phyloP scores from a whole-genome alignment of 1,284 basidiomycete genomes.

The Ganoderma leucocontextum region DNA sequence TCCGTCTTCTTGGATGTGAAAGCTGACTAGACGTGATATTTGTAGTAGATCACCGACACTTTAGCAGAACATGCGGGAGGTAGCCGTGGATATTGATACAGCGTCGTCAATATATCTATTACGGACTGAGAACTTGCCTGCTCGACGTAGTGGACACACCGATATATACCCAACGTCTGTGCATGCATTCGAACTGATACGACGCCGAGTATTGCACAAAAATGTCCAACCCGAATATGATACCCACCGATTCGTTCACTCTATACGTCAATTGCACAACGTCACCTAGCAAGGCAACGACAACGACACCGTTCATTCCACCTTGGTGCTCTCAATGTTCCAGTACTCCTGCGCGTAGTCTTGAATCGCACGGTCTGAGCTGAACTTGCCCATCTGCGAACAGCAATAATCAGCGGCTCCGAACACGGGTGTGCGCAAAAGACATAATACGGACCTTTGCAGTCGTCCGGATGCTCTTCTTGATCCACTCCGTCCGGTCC shows the following conservation, averaged over 20 bases:
- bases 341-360: conserved; percentile 80
- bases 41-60: not conserved
- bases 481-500: conserved; percentile 86
- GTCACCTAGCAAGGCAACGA: not conserved
- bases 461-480: conserved; percentile 87
- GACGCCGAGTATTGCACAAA: not conserved
- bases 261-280: not conserved
- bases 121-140: too few species aligned
- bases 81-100: not conserved
- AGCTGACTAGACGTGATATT: not conserved
- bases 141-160: too few species aligned
- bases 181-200: not conserved
- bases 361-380: conserved; percentile 89
- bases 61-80: not conserved
- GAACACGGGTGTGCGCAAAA: conserved; percentile 8
- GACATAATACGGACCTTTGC: conserved; percentile 61
- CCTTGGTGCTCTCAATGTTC: conserved; percentile 44
- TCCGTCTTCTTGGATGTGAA: not conserved
- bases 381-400: conserved; percentile 91
- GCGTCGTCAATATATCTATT: not conserved
- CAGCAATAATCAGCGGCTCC: not conserved
- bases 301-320: conserved; percentile 15
- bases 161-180: not conserved
- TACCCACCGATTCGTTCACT: not conserved
- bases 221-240: conserved; percentile 1